Evolutionary conservation across 116 monocot species (phyloP).

Genomic region (Dioscorea cayenensis): DNA sequence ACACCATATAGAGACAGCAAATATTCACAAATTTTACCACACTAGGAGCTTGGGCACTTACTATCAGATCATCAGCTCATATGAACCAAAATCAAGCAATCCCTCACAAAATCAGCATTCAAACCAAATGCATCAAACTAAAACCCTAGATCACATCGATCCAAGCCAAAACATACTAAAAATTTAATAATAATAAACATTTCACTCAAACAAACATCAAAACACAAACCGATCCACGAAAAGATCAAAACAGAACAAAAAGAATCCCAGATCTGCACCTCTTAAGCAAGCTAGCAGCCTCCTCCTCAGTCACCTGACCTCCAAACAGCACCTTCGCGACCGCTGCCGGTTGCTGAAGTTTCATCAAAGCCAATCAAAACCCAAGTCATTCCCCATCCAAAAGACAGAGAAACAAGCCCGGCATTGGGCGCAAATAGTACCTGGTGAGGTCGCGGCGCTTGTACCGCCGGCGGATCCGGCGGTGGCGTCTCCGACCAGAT

Average conservation of each 20-base stretch:
- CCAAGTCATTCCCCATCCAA: not conserved
- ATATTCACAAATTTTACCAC: no score
- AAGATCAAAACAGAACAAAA: not conserved
- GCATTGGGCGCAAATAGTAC: not conserved
- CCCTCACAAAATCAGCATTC: no score
- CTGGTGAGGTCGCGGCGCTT: conserved; percentile 10
- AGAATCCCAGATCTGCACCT: conserved; percentile 16
- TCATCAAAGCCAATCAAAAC: not conserved
- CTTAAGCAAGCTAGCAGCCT: conserved; percentile 30
- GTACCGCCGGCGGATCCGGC: conserved; percentile 1
- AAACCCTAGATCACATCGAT: no score
- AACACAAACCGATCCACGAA: not conserved
- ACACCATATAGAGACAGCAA: no score
- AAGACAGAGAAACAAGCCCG: not conserved
- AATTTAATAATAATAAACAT: not conserved
- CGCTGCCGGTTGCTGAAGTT: conserved; percentile 26
- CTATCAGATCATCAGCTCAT: not conserved
- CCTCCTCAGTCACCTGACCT: conserved; percentile 40
- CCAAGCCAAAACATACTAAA: not conserved
- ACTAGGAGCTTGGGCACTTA: not conserved
- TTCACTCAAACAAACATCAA: not conserved
- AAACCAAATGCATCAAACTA: no score
- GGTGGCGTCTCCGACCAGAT: conserved; percentile 55
- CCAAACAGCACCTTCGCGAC: conserved; percentile 38
- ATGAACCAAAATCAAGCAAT: no score